Base-by-base conservation (phyloP, 495 filamentous ascomycete genomes). In the Aspergillus incahuasiensis region DNA sequence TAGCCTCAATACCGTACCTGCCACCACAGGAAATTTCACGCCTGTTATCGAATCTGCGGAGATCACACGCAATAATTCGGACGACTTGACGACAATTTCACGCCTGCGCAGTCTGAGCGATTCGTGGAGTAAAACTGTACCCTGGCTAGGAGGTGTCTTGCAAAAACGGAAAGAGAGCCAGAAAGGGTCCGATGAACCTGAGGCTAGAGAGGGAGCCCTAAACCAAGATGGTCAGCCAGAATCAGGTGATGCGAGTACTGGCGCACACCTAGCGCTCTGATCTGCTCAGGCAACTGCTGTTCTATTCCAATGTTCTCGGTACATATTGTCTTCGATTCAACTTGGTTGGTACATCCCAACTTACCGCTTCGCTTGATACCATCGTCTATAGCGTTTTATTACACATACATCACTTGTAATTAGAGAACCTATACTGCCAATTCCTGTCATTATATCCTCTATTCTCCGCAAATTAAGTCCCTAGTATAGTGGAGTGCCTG, bases 31-130 rank as follows among this genome's bases (percentile, higher is more conserved):
- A 6, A 56, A 61, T 5, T 67, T 69, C 6, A 71, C 66, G 2
- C 58, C 68, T 30, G 67, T 50, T 12, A 56, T 67, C 6, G 56
- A 65, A 16, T 63, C 57, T 0, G 65, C 61, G 19, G 60, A 41
- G 22, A 28, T 45, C 1, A 46, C 47, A 7, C 35, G 46, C 1
- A 62, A 59, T 7, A 8, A 61, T 16, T 34, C 65, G 9, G 59
- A 69, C 24, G 67, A 66, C 22, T 28, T 20, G 3, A 58, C 59
- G 18, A 56, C 61, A 15, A 18, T 59, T 9, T 65, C 48, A 19
- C 68, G 73, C 18, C 61, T 76, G 6, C 70, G 74, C 58, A 77
- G 74, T 51, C 58, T 77, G 34, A 77, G 74, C 59, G 74, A 77
- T 55, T 76, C 74, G 1, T 71, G 69, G 69, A 71, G 61, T 39